A percentile compares a stretch with the other conserved stretches of the same genome.
These are phyloP conservation scores for Aspergillus campestris DNA, from an alignment of 495 filamentous ascomycete species.

Conservation along the genomic window DNA sequence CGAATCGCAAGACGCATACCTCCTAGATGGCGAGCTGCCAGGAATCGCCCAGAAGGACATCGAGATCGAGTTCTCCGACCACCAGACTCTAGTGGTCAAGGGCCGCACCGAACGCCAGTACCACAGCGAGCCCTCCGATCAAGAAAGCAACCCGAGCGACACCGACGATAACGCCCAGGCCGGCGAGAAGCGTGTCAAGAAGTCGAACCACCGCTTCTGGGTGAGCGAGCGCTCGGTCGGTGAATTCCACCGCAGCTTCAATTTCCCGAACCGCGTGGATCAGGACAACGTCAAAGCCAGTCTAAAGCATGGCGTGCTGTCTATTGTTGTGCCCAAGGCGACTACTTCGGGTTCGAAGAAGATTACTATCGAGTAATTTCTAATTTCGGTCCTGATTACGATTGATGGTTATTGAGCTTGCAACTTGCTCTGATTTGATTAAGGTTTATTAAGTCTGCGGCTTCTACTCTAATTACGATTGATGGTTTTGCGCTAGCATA, in stretches of 20 bases:
- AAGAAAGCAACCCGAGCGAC: constrained; percentile 18
- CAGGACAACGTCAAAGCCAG: constrained; percentile 70
- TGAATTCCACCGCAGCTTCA: constrained; percentile 75
- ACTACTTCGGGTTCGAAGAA: constrained; percentile 42
- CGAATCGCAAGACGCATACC: constrained; percentile 62
- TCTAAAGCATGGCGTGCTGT: constrained; percentile 72
- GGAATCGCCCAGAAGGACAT: constrained; percentile 74
- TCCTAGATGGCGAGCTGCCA: constrained; percentile 84
- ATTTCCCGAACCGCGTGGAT: constrained; percentile 68
- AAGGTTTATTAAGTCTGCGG: no score
- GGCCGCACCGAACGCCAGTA: constrained; percentile 50
- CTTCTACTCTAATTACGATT: no score
- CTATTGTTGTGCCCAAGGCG: constrained; percentile 73
- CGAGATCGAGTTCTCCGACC: constrained; percentile 78
- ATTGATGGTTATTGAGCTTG: neutral
- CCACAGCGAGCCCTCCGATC: constrained; percentile 38
- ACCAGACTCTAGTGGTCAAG: constrained; percentile 65
- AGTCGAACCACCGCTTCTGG: constrained; percentile 59
- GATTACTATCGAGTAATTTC: constrained; percentile 52
- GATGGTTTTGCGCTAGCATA: no score
- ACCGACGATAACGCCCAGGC: constrained; percentile 4
- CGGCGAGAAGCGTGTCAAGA: constrained; percentile 9
- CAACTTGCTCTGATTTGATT: neutral
- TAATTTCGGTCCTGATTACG: neutral
- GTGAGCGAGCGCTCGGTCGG: constrained; percentile 75